Conservation (phyloP, 345 rosid genomes). For the Arabidopsis suecica region DNA sequence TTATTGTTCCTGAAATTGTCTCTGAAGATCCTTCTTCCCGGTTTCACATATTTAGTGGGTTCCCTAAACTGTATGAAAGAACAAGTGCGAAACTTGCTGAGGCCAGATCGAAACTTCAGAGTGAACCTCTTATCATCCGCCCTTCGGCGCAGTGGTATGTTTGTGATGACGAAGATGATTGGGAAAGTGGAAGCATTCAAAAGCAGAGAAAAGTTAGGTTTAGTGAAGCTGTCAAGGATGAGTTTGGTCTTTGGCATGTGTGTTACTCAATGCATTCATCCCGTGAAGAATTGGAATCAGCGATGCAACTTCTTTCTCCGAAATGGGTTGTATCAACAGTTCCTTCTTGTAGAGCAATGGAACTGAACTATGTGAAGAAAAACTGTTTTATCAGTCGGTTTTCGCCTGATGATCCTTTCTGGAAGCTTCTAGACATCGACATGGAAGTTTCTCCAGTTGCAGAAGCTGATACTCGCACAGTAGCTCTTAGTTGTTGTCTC, state of each 20-base stretch:
- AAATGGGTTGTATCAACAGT: constrained; percentile 85
- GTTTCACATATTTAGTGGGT: constrained; percentile 72
- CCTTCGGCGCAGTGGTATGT: constrained; percentile 94
- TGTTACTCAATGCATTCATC: constrained; percentile 94
- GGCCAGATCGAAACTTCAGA: constrained; percentile 61
- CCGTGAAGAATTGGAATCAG: constrained; percentile 76
- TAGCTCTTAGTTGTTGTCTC: constrained; percentile 41
- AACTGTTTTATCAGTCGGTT: constrained; percentile 55
- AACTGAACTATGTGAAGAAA: constrained; percentile 69
- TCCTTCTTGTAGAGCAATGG: constrained; percentile 78
- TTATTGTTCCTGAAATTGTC: constrained; percentile 64
- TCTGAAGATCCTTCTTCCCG: constrained; percentile 71
- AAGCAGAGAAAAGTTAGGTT: constrained; percentile 57
- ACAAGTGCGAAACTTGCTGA: constrained; percentile 66
- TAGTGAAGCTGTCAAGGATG: constrained; percentile 71
- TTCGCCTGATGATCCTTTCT: constrained; percentile 61
- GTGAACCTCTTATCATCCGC: constrained; percentile 77
- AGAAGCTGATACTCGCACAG: constrained; percentile 31
- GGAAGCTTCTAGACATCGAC: constrained; percentile 81
- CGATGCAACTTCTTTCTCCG: constrained; percentile 71
- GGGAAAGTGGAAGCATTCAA: constrained; percentile 37
- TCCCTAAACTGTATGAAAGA: constrained; percentile 74
- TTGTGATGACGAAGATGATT: constrained; percentile 62
- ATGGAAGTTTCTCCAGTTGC: constrained; percentile 48
- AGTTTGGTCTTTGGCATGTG: constrained; percentile 87